Percentiles rank a stretch among this genome's conserved stretches.
These are phyloP conservation scores for Tylopilus sp. DNA, from an alignment of 768 basidiomycete genomes.

Conservation along the genomic window DNA sequence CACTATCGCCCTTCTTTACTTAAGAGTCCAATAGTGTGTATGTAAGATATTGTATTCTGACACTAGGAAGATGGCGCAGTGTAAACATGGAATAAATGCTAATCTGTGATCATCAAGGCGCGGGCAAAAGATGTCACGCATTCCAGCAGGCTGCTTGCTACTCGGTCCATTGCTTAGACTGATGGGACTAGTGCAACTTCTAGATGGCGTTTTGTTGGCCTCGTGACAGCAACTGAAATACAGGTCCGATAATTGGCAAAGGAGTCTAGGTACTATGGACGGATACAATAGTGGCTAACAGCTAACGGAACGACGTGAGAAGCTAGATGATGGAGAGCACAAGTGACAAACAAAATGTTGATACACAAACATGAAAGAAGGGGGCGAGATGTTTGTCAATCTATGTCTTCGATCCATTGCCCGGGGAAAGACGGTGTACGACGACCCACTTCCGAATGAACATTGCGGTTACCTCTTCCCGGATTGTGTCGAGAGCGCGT, in stretches of 20 bases:
- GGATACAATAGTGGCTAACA: constrained; percentile 8
- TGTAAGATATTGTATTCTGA: background rate
- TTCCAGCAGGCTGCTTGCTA: too few species aligned
- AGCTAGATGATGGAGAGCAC: background rate
- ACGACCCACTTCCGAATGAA: constrained; percentile 3
- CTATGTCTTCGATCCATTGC: constrained; percentile 34
- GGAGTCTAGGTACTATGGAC: constrained; percentile 16
- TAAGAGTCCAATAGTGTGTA: constrained; percentile 1
- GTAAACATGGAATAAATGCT: too few species aligned
- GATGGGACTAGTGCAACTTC: too few species aligned
- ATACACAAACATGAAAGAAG: background rate
- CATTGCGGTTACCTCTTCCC: constrained; percentile 11
- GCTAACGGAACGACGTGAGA: constrained; percentile 10
- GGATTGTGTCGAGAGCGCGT: constrained; percentile 7
- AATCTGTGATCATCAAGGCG: too few species aligned
- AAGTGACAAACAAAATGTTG: background rate
- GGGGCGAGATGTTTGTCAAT: constrained; percentile 14
- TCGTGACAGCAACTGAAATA: too few species aligned
- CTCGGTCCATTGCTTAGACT: too few species aligned
- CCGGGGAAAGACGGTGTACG: constrained; percentile 29
- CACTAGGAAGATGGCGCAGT: background rate
- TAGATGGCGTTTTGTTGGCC: too few species aligned
- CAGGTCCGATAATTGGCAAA: constrained; percentile 14
- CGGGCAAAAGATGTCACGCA: too few species aligned
- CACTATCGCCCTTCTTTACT: background rate